Evolutionary conservation across 768 basidiomycete species (phyloP).

Genomic region (Boletus patriciae): DNA sequence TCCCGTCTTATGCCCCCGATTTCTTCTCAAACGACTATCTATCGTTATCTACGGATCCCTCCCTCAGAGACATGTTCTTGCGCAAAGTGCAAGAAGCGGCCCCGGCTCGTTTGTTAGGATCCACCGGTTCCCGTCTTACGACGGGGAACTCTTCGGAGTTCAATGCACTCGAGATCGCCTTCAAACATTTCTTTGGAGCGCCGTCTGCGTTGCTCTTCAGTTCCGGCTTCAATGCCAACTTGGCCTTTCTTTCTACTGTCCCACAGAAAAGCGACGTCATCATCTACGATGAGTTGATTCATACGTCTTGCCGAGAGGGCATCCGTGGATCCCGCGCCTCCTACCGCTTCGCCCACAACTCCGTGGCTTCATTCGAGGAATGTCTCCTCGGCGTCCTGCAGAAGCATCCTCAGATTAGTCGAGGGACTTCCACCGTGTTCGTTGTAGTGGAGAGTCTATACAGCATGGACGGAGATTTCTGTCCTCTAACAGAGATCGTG

Average conservation of each 20-base stretch:
- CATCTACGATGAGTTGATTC: conserved; percentile 53
- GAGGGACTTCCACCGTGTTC: conserved; percentile 39
- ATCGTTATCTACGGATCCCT: conserved; percentile 39
- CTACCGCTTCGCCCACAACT: conserved; percentile 48
- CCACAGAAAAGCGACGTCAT: conserved; percentile 47
- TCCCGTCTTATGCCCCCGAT: conserved; percentile 28
- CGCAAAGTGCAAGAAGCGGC: conserved; percentile 25
- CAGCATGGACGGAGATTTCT: conserved; percentile 60
- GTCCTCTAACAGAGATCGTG: conserved; percentile 46
- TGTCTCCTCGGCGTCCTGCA: conserved; percentile 29
- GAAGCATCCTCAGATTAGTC: conserved; percentile 18
- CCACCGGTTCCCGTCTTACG: conserved; percentile 50
- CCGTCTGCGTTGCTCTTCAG: conserved; percentile 50
- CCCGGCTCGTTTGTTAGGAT: conserved; percentile 38
- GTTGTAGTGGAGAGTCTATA: conserved; percentile 54
- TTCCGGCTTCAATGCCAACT: conserved; percentile 56
- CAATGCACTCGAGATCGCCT: conserved; percentile 13
- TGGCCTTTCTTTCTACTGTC: conserved; percentile 47
- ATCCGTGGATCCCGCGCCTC: conserved; percentile 35
- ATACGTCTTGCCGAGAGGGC: conserved; percentile 53
- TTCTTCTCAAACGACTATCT: conserved; percentile 55
- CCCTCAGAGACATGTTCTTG: conserved; percentile 35
- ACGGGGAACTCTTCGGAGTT: conserved; percentile 36
- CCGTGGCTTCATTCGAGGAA: conserved; percentile 32
- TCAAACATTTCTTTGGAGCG: conserved; percentile 19